Base-by-base conservation (phyloP, 2,329 filamentous ascomycete genomes). In the Cryphonectria parasitica region DNA sequence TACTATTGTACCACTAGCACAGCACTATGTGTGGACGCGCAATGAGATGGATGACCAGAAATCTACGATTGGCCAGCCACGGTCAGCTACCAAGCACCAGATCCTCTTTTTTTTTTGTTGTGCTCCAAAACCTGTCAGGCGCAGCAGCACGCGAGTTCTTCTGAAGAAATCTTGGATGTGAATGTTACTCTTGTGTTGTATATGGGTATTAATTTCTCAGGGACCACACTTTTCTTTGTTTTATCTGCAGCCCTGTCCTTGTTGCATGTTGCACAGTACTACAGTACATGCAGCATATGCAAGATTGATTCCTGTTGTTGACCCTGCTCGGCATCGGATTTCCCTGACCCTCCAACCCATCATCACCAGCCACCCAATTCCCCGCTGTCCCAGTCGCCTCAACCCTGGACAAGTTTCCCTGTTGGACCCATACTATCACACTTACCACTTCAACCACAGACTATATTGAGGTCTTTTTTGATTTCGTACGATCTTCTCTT, bases 341-440 rank as follows among this genome's bases (percentile, higher is more conserved):
- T 15, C 54, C 54, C 13, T 22, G 22, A 22, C 45, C 19, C 19
- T 49, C 45, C 45, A 49, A n/a, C 22, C 22, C 45, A 49, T 49
- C 62, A n/a, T 49, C n/a, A 45, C 63, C 63, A 64, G 63, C 63
- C 63, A 64, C 63, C 63, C 25, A 52, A 49, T 64, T 64, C 43
- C 41, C 17, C 63, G 17, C 43, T 25, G 36, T 43, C 34, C 61
- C 34, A 36, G 28, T 52, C 41, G 25, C 41, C 39, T 25, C 22
- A 22, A 15, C 31, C 58, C 58, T 36, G 34, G 31, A 61, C 58
- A 8, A 25, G 31, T 61, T 61, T 39, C 58, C 58, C 31, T 61
- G 39, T 39, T 17, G 31, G 58, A 61, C 25, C 54, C 28, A 34
- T 58, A 28, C 11, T 58, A 28, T 3, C 15, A 28, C 28, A 28